phyloP scores from a whole-genome alignment of 2,329 filamentous ascomycete species.

The Emmonsiellopsis sp. region DNA sequence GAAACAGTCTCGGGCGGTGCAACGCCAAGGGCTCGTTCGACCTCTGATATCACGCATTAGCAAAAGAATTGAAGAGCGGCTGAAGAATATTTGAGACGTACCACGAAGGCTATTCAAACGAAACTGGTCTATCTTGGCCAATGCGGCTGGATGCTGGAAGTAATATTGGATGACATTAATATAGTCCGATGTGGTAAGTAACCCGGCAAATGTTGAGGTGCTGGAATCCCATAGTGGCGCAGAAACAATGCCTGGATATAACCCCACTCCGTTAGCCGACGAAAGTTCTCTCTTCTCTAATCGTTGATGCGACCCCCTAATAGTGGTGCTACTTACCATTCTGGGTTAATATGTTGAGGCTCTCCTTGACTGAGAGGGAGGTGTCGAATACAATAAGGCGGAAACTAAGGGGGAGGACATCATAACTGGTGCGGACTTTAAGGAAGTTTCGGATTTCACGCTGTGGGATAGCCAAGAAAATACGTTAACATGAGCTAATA shows the following conservation, averaged over 20 bases:
- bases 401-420: conserved; percentile 92
- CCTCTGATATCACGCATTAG: conserved; percentile 49
- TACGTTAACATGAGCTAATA: conserved; percentile 17
- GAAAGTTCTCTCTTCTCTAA: background rate
- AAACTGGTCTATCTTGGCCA: conserved; percentile 87
- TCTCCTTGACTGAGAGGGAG: conserved; percentile 91
- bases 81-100: conserved; percentile 32
- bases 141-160: conserved; percentile 87
- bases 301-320: background rate
- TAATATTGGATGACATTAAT: conserved; percentile 99
- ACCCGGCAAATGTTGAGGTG: conserved; percentile 82
- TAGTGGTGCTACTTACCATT: conserved; percentile 56
- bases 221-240: conserved; percentile 95
- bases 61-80: conserved; percentile 1
- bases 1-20: conserved; percentile 88
- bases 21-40: conserved; percentile 88
- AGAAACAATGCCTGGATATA: conserved; percentile 74
- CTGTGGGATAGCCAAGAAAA: conserved; percentile 38
- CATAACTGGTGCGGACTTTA: conserved; percentile 92
- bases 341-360: conserved; percentile 85
- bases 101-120: conserved; percentile 83
- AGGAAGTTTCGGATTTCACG: conserved; percentile 90
- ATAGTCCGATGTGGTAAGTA: conserved; percentile 92
- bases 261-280: background rate
- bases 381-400: conserved; percentile 94